phyloP scores from a whole-genome alignment of 2,329 filamentous ascomycete species.

The Colletotrichum sidae region DNA sequence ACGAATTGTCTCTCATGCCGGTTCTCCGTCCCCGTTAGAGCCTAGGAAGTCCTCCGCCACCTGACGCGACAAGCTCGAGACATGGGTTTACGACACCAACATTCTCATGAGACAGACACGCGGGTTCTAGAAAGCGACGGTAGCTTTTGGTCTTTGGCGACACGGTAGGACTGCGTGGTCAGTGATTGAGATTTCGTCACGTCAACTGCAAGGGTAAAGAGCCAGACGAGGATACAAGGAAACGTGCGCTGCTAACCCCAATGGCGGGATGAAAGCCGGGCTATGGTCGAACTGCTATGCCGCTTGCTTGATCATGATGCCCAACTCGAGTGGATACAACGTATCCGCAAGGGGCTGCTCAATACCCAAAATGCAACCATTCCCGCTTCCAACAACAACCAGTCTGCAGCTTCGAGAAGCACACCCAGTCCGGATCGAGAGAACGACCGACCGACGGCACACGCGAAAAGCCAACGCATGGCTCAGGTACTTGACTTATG shows the following conservation, averaged over 20 bases:
- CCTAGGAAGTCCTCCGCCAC: too few relatives aligned
- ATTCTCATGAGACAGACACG: too few relatives aligned
- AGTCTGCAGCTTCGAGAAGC: slow-evolving; percentile 26
- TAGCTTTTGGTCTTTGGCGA: too few relatives aligned
- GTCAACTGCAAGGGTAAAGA: slow-evolving; percentile 9
- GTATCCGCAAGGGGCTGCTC: not conserved
- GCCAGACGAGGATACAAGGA: too few relatives aligned
- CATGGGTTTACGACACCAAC: too few relatives aligned
- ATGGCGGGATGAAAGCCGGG: not conserved
- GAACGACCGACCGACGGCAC: slow-evolving; percentile 13
- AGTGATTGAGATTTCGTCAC: slow-evolving; percentile 1
- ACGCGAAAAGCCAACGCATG: not conserved
- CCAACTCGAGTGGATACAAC: slow-evolving; percentile 6
- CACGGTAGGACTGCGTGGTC: too few relatives aligned
- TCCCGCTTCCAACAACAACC: slow-evolving; percentile 25
- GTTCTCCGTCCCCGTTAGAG: too few relatives aligned
- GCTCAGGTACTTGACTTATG: not conserved
- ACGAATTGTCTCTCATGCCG: too few relatives aligned
- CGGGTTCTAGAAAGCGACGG: too few relatives aligned
- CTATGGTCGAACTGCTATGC: slow-evolving; percentile 4
- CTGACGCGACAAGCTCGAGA: too few relatives aligned
- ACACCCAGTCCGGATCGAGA: slow-evolving; percentile 26
- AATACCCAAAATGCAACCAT: slow-evolving; percentile 25
- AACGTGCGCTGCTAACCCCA: too few relatives aligned
- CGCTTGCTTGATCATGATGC: slow-evolving; percentile 7